Base-by-base conservation (phyloP, 1,139 yeast genomes). In the Kluyveromyces sp. region DNA sequence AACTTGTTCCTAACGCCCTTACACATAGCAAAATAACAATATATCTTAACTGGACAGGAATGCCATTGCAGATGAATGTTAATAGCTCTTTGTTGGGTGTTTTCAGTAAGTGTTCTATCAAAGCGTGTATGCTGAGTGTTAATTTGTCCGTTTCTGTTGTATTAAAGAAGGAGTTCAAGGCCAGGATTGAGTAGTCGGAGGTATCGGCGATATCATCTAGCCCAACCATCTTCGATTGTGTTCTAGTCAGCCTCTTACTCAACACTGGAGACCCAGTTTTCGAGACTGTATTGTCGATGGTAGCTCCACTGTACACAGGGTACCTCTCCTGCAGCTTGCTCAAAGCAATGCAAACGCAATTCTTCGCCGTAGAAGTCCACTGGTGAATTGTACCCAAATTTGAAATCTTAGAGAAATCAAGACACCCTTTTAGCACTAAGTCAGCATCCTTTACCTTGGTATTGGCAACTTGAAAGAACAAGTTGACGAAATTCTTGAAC, bases 11-110 rank as follows among this genome's bases (percentile, higher is more conserved):
- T 20, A 68, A 48, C 33, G 57, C 56, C 18, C 60, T 53, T 3
- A 74, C 68, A 33, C 75, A 56, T 1, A 73, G 58, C 11, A 71
- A 61, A 42, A 85, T 69, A 3, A 85, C 75, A 34, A 83, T 68
- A 61, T 86, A 89, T 50, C 98, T 70, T 49, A 87, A 68, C 58
- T 88, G 96, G 15, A 92, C 95, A 0, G 95, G 97, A 6, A 87
- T 77, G 78, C 92, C 87, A 37, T 78, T 75, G 9, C 87, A 78
- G 46, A 86, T 75, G 50, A 79, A 68, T 50, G 79, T 83, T 40
- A 86, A 65, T 44, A 88, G 69, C 2, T 58, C 57, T 40, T 53
- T 58, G 40, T 61, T 63, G 16, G 66, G 63, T 3, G 58, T 52
- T 2, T 55, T 49, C 40, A 63, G 66, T 45, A 71, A 63, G 48